Evolutionary conservation across 2,329 filamentous ascomycete genomes (phyloP), one percentile per base, ranked within the genome.

Genomic region (Pseudocercospora crystallina): DNA sequence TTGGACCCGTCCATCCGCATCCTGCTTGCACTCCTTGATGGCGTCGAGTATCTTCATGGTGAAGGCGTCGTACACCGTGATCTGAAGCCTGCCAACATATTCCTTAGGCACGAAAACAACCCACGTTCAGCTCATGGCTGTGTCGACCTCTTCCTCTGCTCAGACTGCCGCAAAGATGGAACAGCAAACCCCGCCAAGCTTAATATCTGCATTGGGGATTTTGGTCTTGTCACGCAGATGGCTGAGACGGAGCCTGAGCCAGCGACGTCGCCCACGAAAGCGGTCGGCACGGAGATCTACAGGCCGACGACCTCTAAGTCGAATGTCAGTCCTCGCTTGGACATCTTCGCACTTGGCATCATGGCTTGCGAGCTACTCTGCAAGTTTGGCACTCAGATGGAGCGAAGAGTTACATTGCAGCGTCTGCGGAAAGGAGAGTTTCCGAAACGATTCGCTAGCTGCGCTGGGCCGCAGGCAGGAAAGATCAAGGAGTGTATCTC

Each of bases 41-140:
- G 84, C 1, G 77, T 87, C 2, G 76, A 83, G 50, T 86, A 87
- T 59, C 73, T 87, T 2, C 84, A 87, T 59, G 69, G 72, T 0
- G 75, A 81, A 51, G 75, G 76, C 5, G 79, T 87, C 41, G 76
- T 86, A 0, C 84, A 87, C 60, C 80, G 84, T 8, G 84, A 87
- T 61, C 72, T 87, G 15, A 87, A 87, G 60, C 84, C 84, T 0
- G 81, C 79, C 2, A 87, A 87, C 57, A 80, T 87, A 26, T 86
- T 87, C 65, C 70, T 87, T 0, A 80, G 79, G 2, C 63, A 76
- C n/a, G 67, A 72, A 13, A 66, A 61, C 26, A 65, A 56, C 49
- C 57, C 53, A 1, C 58, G 49, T 45, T 46, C 42, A 14, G 49
- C 52, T 33, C 54, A 51, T 3, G 75, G 78, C 13, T 75, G 71